A percentile compares a stretch with the other conserved stretches of the same genome.
Evolutionary conservation across 331 rosid genomes (phyloP).

Genomic region (Rhamnella rubrinervis): DNA sequence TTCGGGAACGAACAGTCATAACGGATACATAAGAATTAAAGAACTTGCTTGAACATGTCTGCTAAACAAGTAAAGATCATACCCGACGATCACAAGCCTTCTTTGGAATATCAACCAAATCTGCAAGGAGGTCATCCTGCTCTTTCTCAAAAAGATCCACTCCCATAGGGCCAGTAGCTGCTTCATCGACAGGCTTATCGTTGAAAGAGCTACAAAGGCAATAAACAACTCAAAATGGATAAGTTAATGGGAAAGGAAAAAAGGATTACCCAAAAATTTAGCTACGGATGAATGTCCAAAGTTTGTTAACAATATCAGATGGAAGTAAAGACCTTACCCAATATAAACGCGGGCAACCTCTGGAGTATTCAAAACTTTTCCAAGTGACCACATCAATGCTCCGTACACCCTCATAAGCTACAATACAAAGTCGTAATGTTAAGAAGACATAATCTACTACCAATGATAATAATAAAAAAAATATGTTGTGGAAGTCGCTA

Average conservation of each 20-base stretch:
- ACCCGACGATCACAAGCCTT: slow-evolving; percentile 94
- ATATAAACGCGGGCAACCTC: slow-evolving; percentile 89
- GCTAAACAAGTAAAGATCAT: slow-evolving; percentile 15
- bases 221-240: not conserved
- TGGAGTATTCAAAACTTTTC: slow-evolving; percentile 84
- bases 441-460: not conserved
- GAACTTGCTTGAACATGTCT: not conserved
- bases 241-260: not conserved
- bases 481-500: not conserved
- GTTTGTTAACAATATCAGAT: not conserved
- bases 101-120: slow-evolving; percentile 82
- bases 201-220: slow-evolving; percentile 63
- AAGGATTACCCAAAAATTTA: not conserved
- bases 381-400: slow-evolving; percentile 97
- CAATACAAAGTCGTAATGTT: not conserved
- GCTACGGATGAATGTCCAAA: no score
- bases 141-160: slow-evolving; percentile 79
- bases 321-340: slow-evolving; percentile 51
- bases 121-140: slow-evolving; percentile 74
- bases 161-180: slow-evolving; percentile 57
- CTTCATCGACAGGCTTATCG: slow-evolving; percentile 67
- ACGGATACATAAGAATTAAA: not conserved
- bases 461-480: not conserved
- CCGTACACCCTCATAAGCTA: slow-evolving; percentile 98
- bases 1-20: not conserved